phyloP scores from a whole-genome alignment of 176 grass and related monocot species.

The Saccharum spontaneum region DNA sequence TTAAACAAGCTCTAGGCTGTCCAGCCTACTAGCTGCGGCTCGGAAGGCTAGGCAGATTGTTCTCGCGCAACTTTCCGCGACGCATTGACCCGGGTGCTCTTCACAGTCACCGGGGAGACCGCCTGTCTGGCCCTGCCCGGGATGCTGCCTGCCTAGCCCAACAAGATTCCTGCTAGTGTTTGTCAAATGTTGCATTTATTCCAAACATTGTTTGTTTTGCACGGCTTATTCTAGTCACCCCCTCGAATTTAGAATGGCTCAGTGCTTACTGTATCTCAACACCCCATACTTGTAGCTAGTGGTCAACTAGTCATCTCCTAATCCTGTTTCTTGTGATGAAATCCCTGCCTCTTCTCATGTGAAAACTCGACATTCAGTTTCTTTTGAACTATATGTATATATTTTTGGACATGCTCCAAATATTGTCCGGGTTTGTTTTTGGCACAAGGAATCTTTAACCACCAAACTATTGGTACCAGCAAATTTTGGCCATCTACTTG shows the following conservation, averaged over 20 bases:
- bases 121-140: background rate
- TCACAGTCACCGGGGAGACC: background rate
- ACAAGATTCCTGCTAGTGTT: constrained; percentile 26
- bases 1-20: background rate
- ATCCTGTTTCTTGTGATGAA: background rate
- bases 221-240: background rate
- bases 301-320: background rate
- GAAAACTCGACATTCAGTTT: background rate
- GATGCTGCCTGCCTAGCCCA: background rate
- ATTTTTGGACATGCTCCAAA: no score
- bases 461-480: no score
- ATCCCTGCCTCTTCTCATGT: background rate
- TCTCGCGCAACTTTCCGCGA: constrained; percentile 7
- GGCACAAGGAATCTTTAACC: no score
- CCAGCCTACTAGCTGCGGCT: background rate
- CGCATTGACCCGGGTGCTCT: background rate
- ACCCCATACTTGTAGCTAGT: background rate
- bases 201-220: background rate
- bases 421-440: no score
- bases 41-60: constrained; percentile 27
- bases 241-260: background rate
- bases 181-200: constrained; percentile 11
- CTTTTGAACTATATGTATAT: no score
- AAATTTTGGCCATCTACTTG: no score
- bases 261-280: background rate